These are phyloP conservation scores for Pseudogymnoascus sp. DNA, from an alignment of 2,329 filamentous ascomycete species.

Conservation along the genomic window DNA sequence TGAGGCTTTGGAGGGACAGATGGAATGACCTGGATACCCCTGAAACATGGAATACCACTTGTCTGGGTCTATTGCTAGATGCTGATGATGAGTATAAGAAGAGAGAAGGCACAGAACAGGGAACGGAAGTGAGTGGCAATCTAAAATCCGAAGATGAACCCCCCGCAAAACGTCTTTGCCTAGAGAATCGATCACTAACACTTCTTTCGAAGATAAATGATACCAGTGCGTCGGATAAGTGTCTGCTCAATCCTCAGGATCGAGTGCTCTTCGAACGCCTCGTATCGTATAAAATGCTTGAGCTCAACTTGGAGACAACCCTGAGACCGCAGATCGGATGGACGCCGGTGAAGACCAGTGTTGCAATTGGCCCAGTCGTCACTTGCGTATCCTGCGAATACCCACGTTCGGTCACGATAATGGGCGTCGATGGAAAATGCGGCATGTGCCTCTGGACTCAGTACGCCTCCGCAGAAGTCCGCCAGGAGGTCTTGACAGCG, in stretches of 20 bases:
- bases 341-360: not conserved
- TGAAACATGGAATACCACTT: not conserved
- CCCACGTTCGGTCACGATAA: not conserved
- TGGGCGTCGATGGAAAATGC: not conserved
- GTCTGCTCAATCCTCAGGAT: not conserved
- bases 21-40: not conserved
- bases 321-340: not conserved
- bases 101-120: not conserved
- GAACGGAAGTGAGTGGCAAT: not conserved
- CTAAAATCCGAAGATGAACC: not conserved
- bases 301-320: not conserved
- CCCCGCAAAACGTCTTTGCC: not conserved
- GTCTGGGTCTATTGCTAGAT: not conserved
- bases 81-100: not conserved
- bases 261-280: not conserved
- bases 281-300: not conserved
- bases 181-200: not conserved
- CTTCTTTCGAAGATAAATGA: not conserved
- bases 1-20: not conserved
- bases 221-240: not conserved
- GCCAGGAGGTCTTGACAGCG: not conserved
- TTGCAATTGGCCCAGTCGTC: not conserved
- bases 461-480: not conserved
- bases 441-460: not conserved
- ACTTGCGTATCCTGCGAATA: not conserved